phyloP scores from a whole-genome alignment of 2,329 filamentous ascomycete species.

The Exophiala phaeomuriformis region DNA sequence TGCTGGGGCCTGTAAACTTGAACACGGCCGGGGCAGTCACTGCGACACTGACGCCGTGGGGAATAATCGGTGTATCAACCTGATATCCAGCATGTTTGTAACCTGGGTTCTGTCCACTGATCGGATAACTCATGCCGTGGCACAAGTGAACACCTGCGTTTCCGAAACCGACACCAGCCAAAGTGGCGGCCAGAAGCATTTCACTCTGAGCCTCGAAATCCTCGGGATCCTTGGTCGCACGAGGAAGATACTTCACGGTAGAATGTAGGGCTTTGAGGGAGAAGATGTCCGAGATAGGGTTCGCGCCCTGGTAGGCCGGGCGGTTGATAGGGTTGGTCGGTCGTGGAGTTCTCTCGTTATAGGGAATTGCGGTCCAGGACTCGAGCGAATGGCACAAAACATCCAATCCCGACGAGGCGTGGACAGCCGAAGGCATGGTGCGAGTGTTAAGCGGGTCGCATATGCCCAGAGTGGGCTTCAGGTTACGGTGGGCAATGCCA shows the following conservation, averaged over 20 bases:
- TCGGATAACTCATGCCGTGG: constrained; percentile 94
- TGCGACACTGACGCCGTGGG: constrained; percentile 90
- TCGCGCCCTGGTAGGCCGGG: constrained; percentile 93
- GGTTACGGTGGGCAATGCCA: constrained; percentile 85
- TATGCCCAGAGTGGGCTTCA: constrained; percentile 92
- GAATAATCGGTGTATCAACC: constrained; percentile 71
- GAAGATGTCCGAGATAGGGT: constrained; percentile 97
- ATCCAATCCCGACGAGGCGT: constrained; percentile 84
- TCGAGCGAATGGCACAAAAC: constrained; percentile 93
- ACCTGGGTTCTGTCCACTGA: constrained; percentile 86
- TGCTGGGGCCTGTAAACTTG: constrained; percentile 82
- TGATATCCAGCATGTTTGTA: constrained; percentile 87
- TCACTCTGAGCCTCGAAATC: constrained; percentile 88
- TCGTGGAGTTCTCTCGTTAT: constrained; percentile 72
- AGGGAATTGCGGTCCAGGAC: constrained; percentile 96
- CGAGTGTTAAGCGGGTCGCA: constrained; percentile 80
- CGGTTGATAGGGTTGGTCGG: constrained; percentile 83
- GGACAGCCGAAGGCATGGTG: constrained; percentile 92
- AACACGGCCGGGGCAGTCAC: constrained; percentile 92
- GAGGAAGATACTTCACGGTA: constrained; percentile 87
- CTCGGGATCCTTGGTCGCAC: constrained; percentile 78
- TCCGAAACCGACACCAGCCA: constrained; percentile 93
- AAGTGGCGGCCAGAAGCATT: constrained; percentile 89
- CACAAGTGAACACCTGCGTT: constrained; percentile 92
- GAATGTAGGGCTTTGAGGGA: constrained; percentile 73